Evolutionary conservation across 805 yeast species (phyloP), one percentile per base, ranked within the genome.

Genomic region (Candida sanyiensis): DNA sequence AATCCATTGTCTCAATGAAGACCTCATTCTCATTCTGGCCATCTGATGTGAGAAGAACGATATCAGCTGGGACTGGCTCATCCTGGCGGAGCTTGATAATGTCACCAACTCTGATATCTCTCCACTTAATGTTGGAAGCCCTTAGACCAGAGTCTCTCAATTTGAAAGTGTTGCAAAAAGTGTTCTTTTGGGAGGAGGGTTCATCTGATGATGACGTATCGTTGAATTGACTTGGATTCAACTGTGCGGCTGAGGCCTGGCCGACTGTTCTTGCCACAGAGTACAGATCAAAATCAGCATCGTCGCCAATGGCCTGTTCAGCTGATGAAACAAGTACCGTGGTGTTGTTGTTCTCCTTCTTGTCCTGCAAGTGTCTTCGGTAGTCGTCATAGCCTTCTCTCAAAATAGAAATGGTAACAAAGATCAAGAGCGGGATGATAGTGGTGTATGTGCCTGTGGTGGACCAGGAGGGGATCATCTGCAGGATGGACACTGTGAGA

Each of bases 391-490:
- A 89, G 0, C 94, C 98, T 63, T 93, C 98, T 49, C 97, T 73
- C 7, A 82, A 74, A 62, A 90, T 88, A 0, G 97, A 86, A 20
- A 89, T 71, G 6, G 66, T 59, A 18, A 84, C 85, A 62, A 84
- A 83, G 36, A 81, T 89, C 59, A 82, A 78, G 57, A 84, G 69
- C 1, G 94, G 94, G 18, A 83, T 72, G 50, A 93, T 90, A 2
- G 98, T 93, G 4, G 97, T 93, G 56, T 78, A 87, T 10, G 88
- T 83, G 43, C 97, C 98, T 0, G 98, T 93, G 6, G 98, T 87
- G 1, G 96, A 86, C 97, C 90, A 4, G 85, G 80, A 9, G 83
- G 68, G 54, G 83, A 83, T 23, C 65, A 82, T 46, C 96, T 96
- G 96, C 45, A 90, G 63, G 48, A 90, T 82, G 52, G 81, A 83